phyloP scores from a whole-genome alignment of 768 basidiomycete species.

The Naganishia kalamii region DNA sequence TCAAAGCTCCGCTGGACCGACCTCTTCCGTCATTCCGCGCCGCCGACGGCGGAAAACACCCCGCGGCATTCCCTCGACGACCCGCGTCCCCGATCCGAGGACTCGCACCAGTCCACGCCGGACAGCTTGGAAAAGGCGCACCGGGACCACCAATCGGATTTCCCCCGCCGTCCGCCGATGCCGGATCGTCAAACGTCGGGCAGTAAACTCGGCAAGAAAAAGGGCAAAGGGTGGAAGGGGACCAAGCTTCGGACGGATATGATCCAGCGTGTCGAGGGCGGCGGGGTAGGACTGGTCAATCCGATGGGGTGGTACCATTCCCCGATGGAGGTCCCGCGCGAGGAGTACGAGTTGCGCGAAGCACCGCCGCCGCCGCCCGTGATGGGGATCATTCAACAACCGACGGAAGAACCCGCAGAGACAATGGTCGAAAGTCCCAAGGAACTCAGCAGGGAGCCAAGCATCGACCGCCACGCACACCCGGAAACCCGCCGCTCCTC shows the following conservation, averaged over 20 bases:
- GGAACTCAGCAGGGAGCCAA: not conserved
- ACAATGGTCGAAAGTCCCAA: constrained; percentile 8
- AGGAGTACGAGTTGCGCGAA: not conserved
- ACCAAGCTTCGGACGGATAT: constrained; percentile 41
- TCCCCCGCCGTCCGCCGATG: constrained; percentile 6
- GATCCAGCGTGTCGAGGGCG: constrained; percentile 48
- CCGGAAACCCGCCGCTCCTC: not conserved
- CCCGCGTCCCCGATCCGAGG: not conserved
- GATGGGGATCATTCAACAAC: constrained; percentile 4
- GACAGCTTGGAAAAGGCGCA: not conserved
- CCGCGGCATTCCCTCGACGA: not conserved
- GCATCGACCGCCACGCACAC: not conserved
- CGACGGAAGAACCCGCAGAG: not conserved
- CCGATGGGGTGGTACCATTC: constrained; percentile 46
- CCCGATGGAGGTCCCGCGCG: not conserved
- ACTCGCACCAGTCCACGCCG: constrained; percentile 11
- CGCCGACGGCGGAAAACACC: constrained; percentile 1
- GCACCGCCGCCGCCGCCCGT: not conserved
- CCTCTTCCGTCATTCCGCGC: not conserved
- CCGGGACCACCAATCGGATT: not conserved
- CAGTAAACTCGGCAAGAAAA: constrained; percentile 3
- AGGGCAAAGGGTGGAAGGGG: constrained; percentile 17
- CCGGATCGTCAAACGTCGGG: not conserved
- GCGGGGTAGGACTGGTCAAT: constrained; percentile 45
- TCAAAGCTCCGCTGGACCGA: not conserved